Percentiles rank a stretch among this genome's conserved stretches.
These are phyloP conservation scores for Nicotiana undulata DNA, from an alignment of 257 asterid species.

Conservation along the genomic window DNA sequence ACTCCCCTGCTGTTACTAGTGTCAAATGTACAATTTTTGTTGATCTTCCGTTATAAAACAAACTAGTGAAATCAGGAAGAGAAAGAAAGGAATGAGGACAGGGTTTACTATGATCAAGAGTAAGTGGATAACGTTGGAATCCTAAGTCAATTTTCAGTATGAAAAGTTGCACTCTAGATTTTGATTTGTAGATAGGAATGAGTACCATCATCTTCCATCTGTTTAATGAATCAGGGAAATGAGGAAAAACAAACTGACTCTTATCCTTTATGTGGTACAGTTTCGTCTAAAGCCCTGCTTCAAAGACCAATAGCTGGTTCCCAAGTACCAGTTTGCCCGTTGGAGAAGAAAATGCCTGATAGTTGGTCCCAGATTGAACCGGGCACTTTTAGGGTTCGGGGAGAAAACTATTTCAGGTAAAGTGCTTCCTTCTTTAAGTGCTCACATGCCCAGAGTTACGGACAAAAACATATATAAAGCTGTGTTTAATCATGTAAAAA, in stretches of 20 bases:
- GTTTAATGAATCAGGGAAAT: not conserved
- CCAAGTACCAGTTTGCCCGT: conserved; percentile 81
- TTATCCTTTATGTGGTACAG: conserved; percentile 29
- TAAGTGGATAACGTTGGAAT: not conserved
- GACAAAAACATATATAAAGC: not conserved
- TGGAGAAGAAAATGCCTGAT: conserved; percentile 77
- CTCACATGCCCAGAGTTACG: not conserved
- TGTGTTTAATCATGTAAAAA: not conserved
- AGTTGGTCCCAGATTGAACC: conserved; percentile 93
- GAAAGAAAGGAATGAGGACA: not conserved
- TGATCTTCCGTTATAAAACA: not conserved
- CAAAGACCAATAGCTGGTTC: conserved; percentile 88
- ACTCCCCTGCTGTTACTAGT: not conserved
- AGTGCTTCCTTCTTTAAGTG: not conserved
- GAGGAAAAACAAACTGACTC: not conserved
- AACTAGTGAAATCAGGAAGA: not conserved
- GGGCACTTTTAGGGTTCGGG: conserved; percentile 74
- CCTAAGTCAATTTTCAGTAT: not conserved
- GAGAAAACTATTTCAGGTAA: conserved; percentile 72
- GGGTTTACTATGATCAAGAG: not conserved
- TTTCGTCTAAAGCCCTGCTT: conserved; percentile 67
- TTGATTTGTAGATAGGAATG: not conserved
- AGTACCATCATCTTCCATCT: no score
- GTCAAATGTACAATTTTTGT: not conserved
- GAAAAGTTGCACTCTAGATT: not conserved